A percentile compares a stretch with the other conserved stretches of the same genome.
Conservation (phyloP, 176 grass and related monocot genomes). For the Triticum dicoccoides region DNA sequence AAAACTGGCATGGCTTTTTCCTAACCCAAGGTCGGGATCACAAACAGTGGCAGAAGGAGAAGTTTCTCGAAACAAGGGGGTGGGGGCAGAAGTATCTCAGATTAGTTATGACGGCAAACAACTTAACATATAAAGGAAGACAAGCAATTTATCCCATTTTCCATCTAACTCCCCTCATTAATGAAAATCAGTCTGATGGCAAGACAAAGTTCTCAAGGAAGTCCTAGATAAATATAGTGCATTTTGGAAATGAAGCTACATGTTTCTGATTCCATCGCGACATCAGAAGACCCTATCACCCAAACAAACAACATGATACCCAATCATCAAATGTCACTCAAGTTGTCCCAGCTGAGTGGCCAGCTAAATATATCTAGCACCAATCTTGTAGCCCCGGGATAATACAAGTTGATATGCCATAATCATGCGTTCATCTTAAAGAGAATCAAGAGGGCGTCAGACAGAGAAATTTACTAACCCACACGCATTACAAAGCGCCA, state of each 20-base stretch:
- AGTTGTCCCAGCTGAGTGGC: background rate
- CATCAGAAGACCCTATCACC: background rate
- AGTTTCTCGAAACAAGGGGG: background rate
- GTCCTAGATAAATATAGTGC: background rate
- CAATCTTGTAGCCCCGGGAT: background rate
- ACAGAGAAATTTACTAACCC: background rate
- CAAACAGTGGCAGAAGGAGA: background rate
- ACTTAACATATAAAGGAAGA: constrained; percentile 5
- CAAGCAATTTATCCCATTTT: background rate
- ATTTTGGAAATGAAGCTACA: background rate
- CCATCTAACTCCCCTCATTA: background rate
- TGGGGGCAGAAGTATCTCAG: background rate
- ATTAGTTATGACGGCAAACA: background rate
- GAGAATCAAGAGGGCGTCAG: background rate
- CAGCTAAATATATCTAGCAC: background rate
- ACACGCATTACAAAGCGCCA: background rate
- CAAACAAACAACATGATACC: background rate
- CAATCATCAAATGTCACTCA: background rate
- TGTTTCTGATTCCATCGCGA: background rate
- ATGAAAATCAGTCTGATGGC: background rate
- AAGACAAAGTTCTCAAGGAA: background rate
- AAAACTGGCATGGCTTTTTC: background rate
- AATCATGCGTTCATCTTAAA: background rate
- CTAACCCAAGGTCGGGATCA: background rate
- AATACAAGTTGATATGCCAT: background rate